Conservation (phyloP, 2,329 filamentous ascomycete species). For the Xylariaceae sp. region DNA sequence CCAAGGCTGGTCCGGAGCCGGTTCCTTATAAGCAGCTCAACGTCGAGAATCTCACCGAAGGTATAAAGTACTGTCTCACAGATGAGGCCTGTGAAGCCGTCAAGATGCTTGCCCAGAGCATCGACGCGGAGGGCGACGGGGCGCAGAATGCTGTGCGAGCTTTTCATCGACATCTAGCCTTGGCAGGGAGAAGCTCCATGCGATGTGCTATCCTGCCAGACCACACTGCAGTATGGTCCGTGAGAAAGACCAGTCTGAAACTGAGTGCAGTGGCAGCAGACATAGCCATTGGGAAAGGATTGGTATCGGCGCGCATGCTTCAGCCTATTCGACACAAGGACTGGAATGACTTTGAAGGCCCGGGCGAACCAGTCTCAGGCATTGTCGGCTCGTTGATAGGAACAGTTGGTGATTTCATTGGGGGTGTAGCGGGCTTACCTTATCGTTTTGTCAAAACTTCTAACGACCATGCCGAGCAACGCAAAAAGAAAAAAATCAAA, state of each 20-base stretch:
- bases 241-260: constrained; percentile 57
- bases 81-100: constrained; percentile 57
- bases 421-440: constrained; percentile 62
- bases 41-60: constrained; percentile 62
- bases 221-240: constrained; percentile 60
- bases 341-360: constrained; percentile 75
- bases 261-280: constrained; percentile 63
- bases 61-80: constrained; percentile 64
- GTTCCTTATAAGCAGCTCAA: constrained; percentile 66
- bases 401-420: constrained; percentile 54
- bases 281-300: constrained; percentile 57
- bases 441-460: constrained; percentile 56
- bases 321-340: constrained; percentile 63
- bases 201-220: constrained; percentile 63
- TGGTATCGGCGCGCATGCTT: constrained; percentile 59
- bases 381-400: constrained; percentile 58
- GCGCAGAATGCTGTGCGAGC: constrained; percentile 67
- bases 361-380: constrained; percentile 68
- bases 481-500: constrained; percentile 39
- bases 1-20: constrained; percentile 61
- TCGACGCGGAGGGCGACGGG: constrained; percentile 58
- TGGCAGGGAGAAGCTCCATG: constrained; percentile 48
- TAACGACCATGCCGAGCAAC: constrained; percentile 48
- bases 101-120: constrained; percentile 43
- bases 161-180: constrained; percentile 50